Conservation (phyloP, 148 eudicot genomes). For the Drosera capensis region DNA sequence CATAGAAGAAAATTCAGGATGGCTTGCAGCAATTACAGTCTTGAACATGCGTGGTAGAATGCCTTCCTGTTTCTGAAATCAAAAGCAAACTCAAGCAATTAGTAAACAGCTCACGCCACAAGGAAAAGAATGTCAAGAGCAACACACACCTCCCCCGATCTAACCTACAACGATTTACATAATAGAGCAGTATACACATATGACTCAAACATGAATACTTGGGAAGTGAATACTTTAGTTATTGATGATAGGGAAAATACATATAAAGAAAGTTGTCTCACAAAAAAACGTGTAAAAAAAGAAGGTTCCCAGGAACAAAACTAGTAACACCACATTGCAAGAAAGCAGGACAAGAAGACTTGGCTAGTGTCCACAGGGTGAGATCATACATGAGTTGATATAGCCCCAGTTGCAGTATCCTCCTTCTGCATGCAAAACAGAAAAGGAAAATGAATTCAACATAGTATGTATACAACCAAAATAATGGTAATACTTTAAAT, state of each 20-base stretch:
- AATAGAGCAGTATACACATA: background rate
- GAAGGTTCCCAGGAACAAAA: too few species aligned
- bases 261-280: too few species aligned
- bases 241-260: too few species aligned
- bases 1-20: conserved; percentile 95
- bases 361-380: background rate
- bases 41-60: conserved; percentile 97
- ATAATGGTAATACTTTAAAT: background rate
- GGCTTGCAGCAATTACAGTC: conserved; percentile 92
- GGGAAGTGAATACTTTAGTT: too few species aligned
- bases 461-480: background rate
- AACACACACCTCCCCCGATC: background rate
- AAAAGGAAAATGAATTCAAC: too few species aligned
- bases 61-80: conserved; percentile 80
- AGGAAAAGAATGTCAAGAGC: background rate
- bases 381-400: conserved; percentile 10
- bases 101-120: background rate
- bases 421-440: conserved; percentile 17
- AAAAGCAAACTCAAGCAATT: background rate
- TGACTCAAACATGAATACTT: too few species aligned
- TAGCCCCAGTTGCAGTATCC: conserved; percentile 12
- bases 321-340: too few species aligned
- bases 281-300: too few species aligned
- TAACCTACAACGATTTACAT: background rate
- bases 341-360: background rate